phyloP scores from a whole-genome alignment of 2,329 filamentous ascomycete genomes.

The Tympanopsis confertula region DNA sequence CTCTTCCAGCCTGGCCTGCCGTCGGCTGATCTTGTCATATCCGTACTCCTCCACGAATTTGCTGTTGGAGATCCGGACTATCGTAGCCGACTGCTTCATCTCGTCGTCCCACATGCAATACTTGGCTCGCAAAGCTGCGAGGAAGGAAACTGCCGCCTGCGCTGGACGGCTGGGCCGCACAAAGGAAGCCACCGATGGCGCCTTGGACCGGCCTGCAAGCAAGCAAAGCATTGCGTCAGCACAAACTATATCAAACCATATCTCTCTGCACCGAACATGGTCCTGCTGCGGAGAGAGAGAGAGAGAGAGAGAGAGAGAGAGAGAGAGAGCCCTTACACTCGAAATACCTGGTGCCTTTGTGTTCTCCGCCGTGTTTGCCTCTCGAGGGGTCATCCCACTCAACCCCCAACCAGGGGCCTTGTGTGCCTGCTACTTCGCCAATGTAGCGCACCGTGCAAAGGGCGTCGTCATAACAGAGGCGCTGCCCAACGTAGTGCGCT shows the following conservation, averaged over 20 bases:
- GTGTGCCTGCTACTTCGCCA: conserved; percentile 64
- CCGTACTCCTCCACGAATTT: conserved; percentile 90
- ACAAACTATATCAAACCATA: too few species aligned
- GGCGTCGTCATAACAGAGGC: conserved; percentile 67
- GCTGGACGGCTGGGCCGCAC: conserved; percentile 64
- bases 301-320: conserved; percentile 2
- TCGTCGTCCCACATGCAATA: conserved; percentile 47
- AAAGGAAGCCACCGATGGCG: conserved; percentile 71
- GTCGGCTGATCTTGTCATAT: conserved; percentile 79
- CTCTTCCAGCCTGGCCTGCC: conserved; percentile 68
- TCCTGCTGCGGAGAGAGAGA: conserved; percentile 6
- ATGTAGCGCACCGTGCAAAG: conserved; percentile 78
- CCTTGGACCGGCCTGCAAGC: conserved; percentile 41
- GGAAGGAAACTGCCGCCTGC: conserved; percentile 61
- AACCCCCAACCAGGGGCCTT: conserved; percentile 78
- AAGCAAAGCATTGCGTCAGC: conserved; percentile 4
- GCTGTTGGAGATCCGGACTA: conserved; percentile 53
- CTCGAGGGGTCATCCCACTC: conserved; percentile 86
- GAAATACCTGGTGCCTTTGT: conserved; percentile 73
- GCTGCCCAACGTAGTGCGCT: conserved; percentile 55
- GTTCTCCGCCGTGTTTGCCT: conserved; percentile 82
- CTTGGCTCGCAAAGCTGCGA: conserved; percentile 71
- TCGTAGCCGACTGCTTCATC: conserved; percentile 13
- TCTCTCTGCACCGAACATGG: too few species aligned
- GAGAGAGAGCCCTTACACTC: conserved; percentile 43